phyloP scores from a whole-genome alignment of 2,329 filamentous ascomycete genomes.

The Lasiodiplodia hormozganensis region DNA sequence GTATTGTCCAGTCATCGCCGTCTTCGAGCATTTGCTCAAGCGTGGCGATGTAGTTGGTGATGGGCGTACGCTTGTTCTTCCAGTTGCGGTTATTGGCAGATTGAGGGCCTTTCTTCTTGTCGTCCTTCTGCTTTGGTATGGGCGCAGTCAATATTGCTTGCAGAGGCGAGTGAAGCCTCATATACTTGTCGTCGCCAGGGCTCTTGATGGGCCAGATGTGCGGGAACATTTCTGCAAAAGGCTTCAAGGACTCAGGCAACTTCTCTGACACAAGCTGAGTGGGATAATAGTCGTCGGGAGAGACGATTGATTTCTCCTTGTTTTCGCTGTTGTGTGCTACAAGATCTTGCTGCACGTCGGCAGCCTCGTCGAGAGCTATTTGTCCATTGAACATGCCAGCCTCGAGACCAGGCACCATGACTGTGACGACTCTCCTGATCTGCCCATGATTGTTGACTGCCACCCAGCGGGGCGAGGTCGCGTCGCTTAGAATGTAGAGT shows the following conservation, averaged over 20 bases:
- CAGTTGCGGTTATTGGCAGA: constrained; percentile 70
- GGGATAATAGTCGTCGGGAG: constrained; percentile 59
- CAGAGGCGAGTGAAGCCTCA: constrained; percentile 84
- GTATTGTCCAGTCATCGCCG: constrained; percentile 78
- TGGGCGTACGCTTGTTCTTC: constrained; percentile 78
- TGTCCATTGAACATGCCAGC: constrained; percentile 82
- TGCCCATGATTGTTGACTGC: constrained; percentile 63
- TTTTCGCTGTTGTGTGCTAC: constrained; percentile 33
- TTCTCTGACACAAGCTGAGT: constrained; percentile 49
- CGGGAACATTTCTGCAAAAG: constrained; percentile 81
- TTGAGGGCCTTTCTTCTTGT: constrained; percentile 67
- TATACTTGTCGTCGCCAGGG: constrained; percentile 82
- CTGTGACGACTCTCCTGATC: constrained; percentile 77
- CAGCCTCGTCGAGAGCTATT: constrained; percentile 42
- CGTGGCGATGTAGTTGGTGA: constrained; percentile 78
- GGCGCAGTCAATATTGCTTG: constrained; percentile 82
- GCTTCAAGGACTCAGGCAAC: constrained; percentile 56
- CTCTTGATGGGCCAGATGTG: constrained; percentile 90
- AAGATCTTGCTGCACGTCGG: constrained; percentile 28
- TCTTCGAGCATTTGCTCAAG: constrained; percentile 74
- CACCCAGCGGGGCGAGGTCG: constrained; percentile 67
- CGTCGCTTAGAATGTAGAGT: constrained; percentile 67
- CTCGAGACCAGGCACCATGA: constrained; percentile 93
- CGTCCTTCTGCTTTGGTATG: constrained; percentile 71
- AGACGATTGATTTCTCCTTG: constrained; percentile 43